These are phyloP conservation scores for Cercospora sp. DNA, from an alignment of 2,329 filamentous ascomycete genomes.

Conservation along the genomic window DNA sequence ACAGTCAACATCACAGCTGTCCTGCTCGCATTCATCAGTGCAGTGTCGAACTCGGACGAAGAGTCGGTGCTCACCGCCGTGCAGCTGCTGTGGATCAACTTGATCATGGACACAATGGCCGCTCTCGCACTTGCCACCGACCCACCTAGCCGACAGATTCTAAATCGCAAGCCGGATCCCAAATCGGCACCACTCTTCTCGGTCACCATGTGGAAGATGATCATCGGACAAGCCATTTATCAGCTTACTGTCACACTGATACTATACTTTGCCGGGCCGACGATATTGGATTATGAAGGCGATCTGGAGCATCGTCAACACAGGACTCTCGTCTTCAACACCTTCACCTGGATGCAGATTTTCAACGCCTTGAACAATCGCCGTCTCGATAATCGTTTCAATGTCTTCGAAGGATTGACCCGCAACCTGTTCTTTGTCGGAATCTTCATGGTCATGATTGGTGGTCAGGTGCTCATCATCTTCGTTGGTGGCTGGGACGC, in stretches of 20 bases:
- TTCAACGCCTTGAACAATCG: slow-evolving; percentile 99
- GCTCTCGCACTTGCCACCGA: slow-evolving; percentile 87
- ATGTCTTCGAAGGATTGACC: slow-evolving; percentile 86
- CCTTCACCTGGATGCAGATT: slow-evolving; percentile 99
- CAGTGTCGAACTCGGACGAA: slow-evolving; percentile 69
- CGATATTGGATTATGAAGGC: slow-evolving; percentile 59
- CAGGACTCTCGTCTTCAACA: slow-evolving; percentile 89
- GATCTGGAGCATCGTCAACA: slow-evolving; percentile 54
- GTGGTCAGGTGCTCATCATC: slow-evolving; percentile 84
- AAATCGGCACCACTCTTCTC: slow-evolving; percentile 79
- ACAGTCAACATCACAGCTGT: slow-evolving; percentile 93
- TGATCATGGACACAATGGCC: slow-evolving; percentile 96
- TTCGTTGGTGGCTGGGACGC: slow-evolving; percentile 74
- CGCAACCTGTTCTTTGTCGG: slow-evolving; percentile 85
- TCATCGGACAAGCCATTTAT: slow-evolving; percentile 86
- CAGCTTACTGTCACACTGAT: slow-evolving; percentile 78
- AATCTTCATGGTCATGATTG: slow-evolving; percentile 85
- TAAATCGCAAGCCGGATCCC: slow-evolving; percentile 75
- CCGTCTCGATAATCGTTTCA: slow-evolving; percentile 89
- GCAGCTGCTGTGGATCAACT: slow-evolving; percentile 91
- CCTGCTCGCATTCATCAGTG: slow-evolving; percentile 80
- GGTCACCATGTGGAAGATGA: slow-evolving; percentile 99
- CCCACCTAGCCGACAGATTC: slow-evolving; percentile 76
- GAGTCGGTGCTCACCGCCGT: slow-evolving; percentile 80
- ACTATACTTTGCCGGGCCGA: slow-evolving; percentile 71